These are phyloP conservation scores for Salix udensis DNA, from an alignment of 345 rosid species.

Conservation along the genomic window DNA sequence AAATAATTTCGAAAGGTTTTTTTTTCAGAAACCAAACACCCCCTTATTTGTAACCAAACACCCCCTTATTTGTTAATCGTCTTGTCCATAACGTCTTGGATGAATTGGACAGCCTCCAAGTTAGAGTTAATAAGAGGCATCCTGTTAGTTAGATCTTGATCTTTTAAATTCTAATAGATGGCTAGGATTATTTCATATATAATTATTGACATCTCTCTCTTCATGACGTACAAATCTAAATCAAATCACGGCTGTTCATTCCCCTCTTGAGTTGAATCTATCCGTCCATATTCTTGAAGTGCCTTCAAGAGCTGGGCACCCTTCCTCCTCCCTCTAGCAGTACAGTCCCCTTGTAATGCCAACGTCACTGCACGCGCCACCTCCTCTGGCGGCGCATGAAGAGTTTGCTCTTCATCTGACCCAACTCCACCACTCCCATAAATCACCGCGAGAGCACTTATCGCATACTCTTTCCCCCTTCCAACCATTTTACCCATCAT, in stretches of 20 bases:
- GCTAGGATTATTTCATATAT: no score
- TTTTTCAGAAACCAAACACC: no score
- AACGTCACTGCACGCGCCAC: slow-evolving; percentile 79
- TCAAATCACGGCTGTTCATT: slow-evolving; percentile 34
- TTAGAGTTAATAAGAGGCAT: no score
- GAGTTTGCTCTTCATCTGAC: slow-evolving; percentile 12
- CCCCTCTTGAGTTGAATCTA: slow-evolving; percentile 42
- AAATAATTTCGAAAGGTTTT: no score
- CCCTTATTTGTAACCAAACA: no score
- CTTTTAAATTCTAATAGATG: no score
- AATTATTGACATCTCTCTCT: no score
- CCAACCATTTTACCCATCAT: slow-evolving; percentile 81
- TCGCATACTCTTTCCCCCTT: slow-evolving; percentile 80
- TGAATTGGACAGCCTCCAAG: no score
- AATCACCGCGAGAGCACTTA: slow-evolving; percentile 64
- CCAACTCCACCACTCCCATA: slow-evolving; percentile 35
- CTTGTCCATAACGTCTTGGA: no score
- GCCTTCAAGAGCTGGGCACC: slow-evolving; percentile 75
- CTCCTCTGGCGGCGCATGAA: slow-evolving; percentile 72
- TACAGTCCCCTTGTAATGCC: slow-evolving; percentile 77
- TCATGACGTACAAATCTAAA: background rate
- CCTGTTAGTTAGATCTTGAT: no score
- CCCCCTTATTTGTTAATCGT: no score
- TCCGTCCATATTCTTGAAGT: slow-evolving; percentile 59
- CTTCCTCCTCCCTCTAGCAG: slow-evolving; percentile 68